Conservation (phyloP, 2,329 filamentous ascomycete genomes). For the Fusarium napiforme region DNA sequence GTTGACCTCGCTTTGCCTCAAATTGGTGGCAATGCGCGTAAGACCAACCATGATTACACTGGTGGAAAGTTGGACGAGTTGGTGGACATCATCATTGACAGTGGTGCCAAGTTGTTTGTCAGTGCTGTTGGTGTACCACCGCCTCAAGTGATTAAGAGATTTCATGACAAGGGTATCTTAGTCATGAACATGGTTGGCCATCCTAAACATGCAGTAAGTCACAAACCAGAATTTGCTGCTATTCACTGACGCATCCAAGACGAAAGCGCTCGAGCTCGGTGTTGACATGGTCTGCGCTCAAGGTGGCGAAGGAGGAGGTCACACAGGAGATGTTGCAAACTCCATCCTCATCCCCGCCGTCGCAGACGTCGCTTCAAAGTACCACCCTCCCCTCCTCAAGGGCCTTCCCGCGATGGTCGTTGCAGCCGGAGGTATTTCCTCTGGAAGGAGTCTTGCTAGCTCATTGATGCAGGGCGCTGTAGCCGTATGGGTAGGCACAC, state of each 20-base stretch:
- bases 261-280: slow-evolving; percentile 84
- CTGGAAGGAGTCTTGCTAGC: slow-evolving; percentile 82
- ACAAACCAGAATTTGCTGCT: not conserved
- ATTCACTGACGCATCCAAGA: slow-evolving; percentile 27
- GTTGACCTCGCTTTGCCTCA: slow-evolving; percentile 93
- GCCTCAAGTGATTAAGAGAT: slow-evolving; percentile 73
- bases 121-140: slow-evolving; percentile 90
- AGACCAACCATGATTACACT: slow-evolving; percentile 97
- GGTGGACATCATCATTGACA: slow-evolving; percentile 85
- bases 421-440: slow-evolving; percentile 87
- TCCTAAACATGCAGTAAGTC: slow-evolving; percentile 80
- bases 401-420: slow-evolving; percentile 81
- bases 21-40: slow-evolving; percentile 82
- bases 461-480: slow-evolving; percentile 87
- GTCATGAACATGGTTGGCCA: slow-evolving; percentile 99
- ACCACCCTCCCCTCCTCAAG: slow-evolving; percentile 75
- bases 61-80: slow-evolving; percentile 87
- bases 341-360: slow-evolving; percentile 89
- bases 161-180: slow-evolving; percentile 83
- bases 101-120: slow-evolving; percentile 87
- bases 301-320: slow-evolving; percentile 91
- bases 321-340: slow-evolving; percentile 88
- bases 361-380: slow-evolving; percentile 81
- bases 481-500: slow-evolving; percentile 93
- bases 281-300: slow-evolving; percentile 94